These are phyloP conservation scores for Hypoxylon sp. DNA, from an alignment of 2,329 filamentous ascomycete genomes.

Conservation along the genomic window DNA sequence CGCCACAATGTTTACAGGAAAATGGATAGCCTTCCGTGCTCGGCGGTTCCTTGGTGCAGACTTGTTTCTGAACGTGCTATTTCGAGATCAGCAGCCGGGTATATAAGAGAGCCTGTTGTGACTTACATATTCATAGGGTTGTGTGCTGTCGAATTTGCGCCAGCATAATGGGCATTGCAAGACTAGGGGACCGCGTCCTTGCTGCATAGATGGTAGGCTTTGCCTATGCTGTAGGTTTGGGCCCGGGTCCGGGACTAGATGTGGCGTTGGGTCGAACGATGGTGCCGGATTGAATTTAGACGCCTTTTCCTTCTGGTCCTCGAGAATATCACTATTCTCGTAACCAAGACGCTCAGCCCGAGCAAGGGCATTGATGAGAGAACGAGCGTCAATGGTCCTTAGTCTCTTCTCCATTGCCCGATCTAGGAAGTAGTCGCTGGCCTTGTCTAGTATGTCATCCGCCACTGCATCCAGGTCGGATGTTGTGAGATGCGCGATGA, in stretches of 20 bases:
- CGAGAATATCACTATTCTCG: slow-evolving; percentile 65
- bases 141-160: slow-evolving; percentile 48
- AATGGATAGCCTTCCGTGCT: slow-evolving; percentile 54
- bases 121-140: slow-evolving; percentile 54
- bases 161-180: slow-evolving; percentile 53
- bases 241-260: slow-evolving; percentile 4
- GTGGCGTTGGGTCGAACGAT: slow-evolving; percentile 19
- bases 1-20: slow-evolving; percentile 63
- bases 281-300: slow-evolving; percentile 41
- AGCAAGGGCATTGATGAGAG: slow-evolving; percentile 70
- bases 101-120: not conserved
- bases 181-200: slow-evolving; percentile 41
- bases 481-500: slow-evolving; percentile 59
- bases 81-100: slow-evolving; percentile 20
- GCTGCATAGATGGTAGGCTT: slow-evolving; percentile 33
- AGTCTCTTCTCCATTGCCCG: slow-evolving; percentile 67
- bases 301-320: slow-evolving; percentile 59
- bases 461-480: slow-evolving; percentile 64
- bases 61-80: slow-evolving; percentile 57
- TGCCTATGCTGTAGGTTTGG: slow-evolving; percentile 25
- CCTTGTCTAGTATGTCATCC: slow-evolving; percentile 62
- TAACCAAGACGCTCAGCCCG: slow-evolving; percentile 71
- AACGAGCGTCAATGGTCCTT: slow-evolving; percentile 67
- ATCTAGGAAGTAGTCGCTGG: slow-evolving; percentile 67
- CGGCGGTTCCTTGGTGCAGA: slow-evolving; percentile 53